phyloP scores from a whole-genome alignment of 441 rosid genomes.

The Flueggea neowawraea region DNA sequence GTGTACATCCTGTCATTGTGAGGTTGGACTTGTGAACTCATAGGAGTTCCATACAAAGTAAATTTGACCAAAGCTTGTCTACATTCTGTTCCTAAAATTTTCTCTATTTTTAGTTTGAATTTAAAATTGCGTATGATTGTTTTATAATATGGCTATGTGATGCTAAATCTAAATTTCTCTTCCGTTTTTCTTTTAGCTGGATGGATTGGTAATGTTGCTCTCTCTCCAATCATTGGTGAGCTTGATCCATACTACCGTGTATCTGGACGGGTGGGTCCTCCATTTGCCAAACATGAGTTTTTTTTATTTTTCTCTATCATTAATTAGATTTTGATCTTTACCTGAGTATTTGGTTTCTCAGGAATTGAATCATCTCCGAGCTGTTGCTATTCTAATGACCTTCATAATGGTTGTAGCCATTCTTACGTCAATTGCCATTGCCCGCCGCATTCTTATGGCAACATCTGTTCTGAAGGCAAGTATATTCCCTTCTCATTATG shows the following conservation, averaged over 20 bases:
- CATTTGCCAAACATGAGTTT: conserved; percentile 10
- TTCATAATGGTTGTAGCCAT: conserved; percentile 64
- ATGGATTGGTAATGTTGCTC: conserved; percentile 81
- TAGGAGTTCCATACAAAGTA: too few species aligned
- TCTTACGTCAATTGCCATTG: conserved; percentile 87
- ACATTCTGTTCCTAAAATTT: too few species aligned
- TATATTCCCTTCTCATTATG: conserved; percentile 10
- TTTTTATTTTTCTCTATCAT: conserved; percentile 3
- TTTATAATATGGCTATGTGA: neutral
- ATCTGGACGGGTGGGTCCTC: conserved; percentile 58
- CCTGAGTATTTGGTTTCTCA: conserved; percentile 28
- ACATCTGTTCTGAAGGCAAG: conserved; percentile 94
- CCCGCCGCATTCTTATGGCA: conserved; percentile 95
- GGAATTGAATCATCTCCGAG: conserved; percentile 85
- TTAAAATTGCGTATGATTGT: too few species aligned
- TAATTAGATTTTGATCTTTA: conserved; percentile 6
- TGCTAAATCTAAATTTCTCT: conserved; percentile 15
- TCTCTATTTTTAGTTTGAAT: too few species aligned
- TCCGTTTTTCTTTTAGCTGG: conserved; percentile 46
- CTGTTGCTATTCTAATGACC: conserved; percentile 75
- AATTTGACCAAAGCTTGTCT: too few species aligned
- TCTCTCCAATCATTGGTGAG: conserved; percentile 72
- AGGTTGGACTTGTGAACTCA: too few species aligned
- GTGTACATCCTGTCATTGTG: too few species aligned
- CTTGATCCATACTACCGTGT: conserved; percentile 77